Conservation (phyloP, 176 grass and related monocot genomes). For the Alopecurus myosuroides region DNA sequence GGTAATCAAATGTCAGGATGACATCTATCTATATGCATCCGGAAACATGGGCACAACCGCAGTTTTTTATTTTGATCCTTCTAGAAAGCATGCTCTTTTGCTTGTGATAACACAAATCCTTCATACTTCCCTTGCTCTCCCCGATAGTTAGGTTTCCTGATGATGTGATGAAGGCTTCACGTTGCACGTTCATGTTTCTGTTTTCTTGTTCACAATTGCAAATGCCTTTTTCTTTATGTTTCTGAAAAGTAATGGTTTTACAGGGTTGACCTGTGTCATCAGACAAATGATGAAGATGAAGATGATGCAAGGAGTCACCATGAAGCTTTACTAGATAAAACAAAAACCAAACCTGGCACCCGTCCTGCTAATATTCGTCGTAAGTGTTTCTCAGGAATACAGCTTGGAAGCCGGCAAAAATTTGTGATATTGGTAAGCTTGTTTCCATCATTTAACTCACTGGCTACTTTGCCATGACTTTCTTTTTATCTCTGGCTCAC, state of each 20-base stretch:
- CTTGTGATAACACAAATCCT: conserved; percentile 1
- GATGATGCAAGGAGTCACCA: conserved; percentile 67
- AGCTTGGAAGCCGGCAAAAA: conserved; percentile 91
- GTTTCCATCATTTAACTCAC: conserved; percentile 1
- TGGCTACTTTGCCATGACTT: background rate
- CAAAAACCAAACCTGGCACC: conserved; percentile 49
- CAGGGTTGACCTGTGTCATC: conserved; percentile 98
- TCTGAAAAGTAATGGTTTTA: conserved; percentile 29
- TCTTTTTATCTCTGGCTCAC: background rate
- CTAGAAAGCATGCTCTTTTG: conserved; percentile 10
- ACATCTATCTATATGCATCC: background rate
- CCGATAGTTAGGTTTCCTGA: background rate
- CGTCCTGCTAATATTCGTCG: conserved; percentile 40
- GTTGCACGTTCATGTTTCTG: background rate
- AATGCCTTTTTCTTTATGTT: conserved; percentile 25
- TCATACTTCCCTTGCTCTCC: conserved; percentile 16
- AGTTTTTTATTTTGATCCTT: background rate
- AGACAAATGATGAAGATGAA: conserved; percentile 96
- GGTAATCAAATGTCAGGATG: background rate
- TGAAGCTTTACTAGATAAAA: conserved; percentile 86
- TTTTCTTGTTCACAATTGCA: background rate
- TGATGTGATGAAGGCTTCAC: conserved; percentile 1
- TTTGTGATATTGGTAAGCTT: conserved; percentile 87
- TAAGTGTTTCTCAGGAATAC: conserved; percentile 65
- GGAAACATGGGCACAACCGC: background rate